These are phyloP conservation scores for Capronia americana DNA, from an alignment of 2,329 filamentous ascomycete species.

Conservation along the genomic window DNA sequence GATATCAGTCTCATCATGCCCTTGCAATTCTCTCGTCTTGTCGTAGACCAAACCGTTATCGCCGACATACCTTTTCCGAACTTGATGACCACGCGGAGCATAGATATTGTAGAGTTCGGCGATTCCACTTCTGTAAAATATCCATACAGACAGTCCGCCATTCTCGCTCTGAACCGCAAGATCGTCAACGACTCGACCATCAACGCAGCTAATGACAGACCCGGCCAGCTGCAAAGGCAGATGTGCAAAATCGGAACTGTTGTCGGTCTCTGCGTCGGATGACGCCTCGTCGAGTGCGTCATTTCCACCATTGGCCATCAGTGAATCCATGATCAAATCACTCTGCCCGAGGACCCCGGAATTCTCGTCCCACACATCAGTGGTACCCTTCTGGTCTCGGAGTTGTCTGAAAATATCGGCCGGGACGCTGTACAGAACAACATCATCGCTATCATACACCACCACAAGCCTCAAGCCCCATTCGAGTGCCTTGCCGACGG, in stretches of 20 bases:
- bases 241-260: not conserved
- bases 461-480: constrained; percentile 66
- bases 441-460: constrained; percentile 56
- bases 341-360: constrained; percentile 37
- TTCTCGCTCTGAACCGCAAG: constrained; percentile 34
- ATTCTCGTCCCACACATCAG: constrained; percentile 37
- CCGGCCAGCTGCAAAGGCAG: constrained; percentile 28
- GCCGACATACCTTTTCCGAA: constrained; percentile 21
- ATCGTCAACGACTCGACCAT: constrained; percentile 32
- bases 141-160: constrained; percentile 37
- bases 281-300: not conserved
- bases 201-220: constrained; percentile 24
- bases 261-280: not conserved
- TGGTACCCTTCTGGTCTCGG: constrained; percentile 19
- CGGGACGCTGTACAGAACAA: constrained; percentile 68
- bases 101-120: constrained; percentile 33
- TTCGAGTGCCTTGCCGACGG: constrained; percentile 61
- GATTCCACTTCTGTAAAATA: constrained; percentile 32
- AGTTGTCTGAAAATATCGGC: constrained; percentile 58
- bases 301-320: constrained; percentile 24
- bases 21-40: not conserved
- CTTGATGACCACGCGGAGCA: constrained; percentile 14
- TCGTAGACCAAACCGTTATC: constrained; percentile 34
- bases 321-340: constrained; percentile 37
- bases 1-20: not conserved